Conservation (phyloP, 768 basidiomycete species). For the Tephrocybe sp. region DNA sequence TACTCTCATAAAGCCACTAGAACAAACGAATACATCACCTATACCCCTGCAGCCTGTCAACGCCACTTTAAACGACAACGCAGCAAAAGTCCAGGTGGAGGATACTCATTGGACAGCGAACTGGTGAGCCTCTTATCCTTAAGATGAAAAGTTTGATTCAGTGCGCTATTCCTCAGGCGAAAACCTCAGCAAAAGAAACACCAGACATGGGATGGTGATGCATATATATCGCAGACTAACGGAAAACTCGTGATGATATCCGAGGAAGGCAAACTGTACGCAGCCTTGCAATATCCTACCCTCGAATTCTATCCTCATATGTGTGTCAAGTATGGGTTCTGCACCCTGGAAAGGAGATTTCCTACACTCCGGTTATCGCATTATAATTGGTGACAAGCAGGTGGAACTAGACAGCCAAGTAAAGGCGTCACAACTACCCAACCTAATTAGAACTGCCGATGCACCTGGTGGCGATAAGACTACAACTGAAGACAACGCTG, state of each 20-base stretch:
- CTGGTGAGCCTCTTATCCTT: conserved; percentile 42
- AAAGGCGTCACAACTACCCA: conserved; percentile 51
- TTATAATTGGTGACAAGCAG: conserved; percentile 58
- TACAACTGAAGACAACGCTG: conserved; percentile 10
- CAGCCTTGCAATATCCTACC: not conserved
- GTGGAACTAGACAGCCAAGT: conserved; percentile 60
- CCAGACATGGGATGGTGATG: conserved; percentile 86
- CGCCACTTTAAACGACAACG: conserved; percentile 21
- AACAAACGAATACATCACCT: not conserved
- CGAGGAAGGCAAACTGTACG: conserved; percentile 70
- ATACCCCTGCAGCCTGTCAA: conserved; percentile 39
- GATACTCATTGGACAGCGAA: conserved; percentile 66
- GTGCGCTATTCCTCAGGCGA: conserved; percentile 48
- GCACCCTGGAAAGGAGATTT: conserved; percentile 58
- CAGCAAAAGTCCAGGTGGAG: conserved; percentile 15
- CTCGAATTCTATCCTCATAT: not conserved
- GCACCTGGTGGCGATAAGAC: conserved; percentile 8
- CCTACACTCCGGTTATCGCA: conserved; percentile 45
- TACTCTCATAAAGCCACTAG: conserved; percentile 11
- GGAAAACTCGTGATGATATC: conserved; percentile 62
- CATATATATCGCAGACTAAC: conserved; percentile 52
- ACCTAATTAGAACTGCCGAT: conserved; percentile 19
- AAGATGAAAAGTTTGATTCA: not conserved
- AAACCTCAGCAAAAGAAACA: conserved; percentile 74
- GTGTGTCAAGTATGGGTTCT: conserved; percentile 53